phyloP scores from a whole-genome alignment of 2,329 filamentous ascomycete genomes.

The Aspergillus japonicus region DNA sequence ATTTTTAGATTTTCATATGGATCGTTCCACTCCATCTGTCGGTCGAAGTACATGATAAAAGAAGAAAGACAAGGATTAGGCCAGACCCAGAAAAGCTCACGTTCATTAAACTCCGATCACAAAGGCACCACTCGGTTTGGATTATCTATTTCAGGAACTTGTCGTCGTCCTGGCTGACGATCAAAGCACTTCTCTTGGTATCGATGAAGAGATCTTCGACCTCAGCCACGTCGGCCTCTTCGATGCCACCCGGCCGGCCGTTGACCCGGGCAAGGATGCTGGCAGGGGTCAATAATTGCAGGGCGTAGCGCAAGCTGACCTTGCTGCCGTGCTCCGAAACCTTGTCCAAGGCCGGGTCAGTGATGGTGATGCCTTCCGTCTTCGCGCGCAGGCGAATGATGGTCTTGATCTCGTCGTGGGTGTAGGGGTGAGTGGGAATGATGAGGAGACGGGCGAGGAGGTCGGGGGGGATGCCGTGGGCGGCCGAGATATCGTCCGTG shows the following conservation, averaged over 20 bases:
- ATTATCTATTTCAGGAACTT: slow-evolving; percentile 60
- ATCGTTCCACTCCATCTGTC: background rate
- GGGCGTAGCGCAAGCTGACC: slow-evolving; percentile 86
- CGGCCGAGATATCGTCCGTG: slow-evolving; percentile 73
- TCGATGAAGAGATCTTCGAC: slow-evolving; percentile 84
- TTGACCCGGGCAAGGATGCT: slow-evolving; percentile 88
- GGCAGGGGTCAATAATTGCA: slow-evolving; percentile 86
- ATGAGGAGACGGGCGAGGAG: slow-evolving; percentile 92
- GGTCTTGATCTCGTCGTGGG: slow-evolving; percentile 82
- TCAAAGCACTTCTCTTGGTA: slow-evolving; percentile 71
- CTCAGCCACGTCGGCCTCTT: slow-evolving; percentile 73
- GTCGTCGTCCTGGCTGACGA: slow-evolving; percentile 64
- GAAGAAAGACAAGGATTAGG: background rate
- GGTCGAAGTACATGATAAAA: background rate
- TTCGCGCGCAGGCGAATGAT: slow-evolving; percentile 84
- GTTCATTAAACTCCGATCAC: background rate
- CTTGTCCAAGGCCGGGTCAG: slow-evolving; percentile 80
- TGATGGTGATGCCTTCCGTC: slow-evolving; percentile 76
- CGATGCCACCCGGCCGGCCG: slow-evolving; percentile 69
- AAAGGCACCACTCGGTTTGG: background rate
- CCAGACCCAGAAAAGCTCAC: background rate
- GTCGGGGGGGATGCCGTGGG: slow-evolving; percentile 91
- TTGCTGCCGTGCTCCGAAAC: slow-evolving; percentile 82
- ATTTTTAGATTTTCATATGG: background rate
- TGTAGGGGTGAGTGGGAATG: slow-evolving; percentile 89